Conservation (phyloP, 2,329 filamentous ascomycete species). For the Metarhizium robertsii region DNA sequence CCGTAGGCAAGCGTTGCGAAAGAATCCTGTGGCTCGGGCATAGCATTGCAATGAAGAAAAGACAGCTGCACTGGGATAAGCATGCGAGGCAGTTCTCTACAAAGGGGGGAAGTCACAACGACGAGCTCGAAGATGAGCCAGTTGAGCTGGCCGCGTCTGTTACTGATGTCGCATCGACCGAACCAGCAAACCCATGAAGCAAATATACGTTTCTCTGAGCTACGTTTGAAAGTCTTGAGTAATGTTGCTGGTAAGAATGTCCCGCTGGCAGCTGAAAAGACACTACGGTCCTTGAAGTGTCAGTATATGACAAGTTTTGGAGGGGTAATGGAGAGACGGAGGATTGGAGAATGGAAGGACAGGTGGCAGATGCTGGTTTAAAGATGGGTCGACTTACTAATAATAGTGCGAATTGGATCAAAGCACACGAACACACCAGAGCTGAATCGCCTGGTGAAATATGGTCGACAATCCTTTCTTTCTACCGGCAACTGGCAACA, state of each 20-base stretch:
- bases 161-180: not conserved
- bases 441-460: too few species aligned
- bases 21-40: conserved; percentile 50
- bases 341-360: too few species aligned
- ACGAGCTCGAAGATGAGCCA: not conserved
- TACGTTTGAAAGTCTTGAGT: not conserved
- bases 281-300: not conserved
- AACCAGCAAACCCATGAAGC: not conserved
- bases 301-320: not conserved
- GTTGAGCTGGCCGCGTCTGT: not conserved
- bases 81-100: conserved; percentile 24
- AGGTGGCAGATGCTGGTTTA: too few species aligned
- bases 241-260: not conserved
- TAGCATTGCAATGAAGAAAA: conserved; percentile 34
- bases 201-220: not conserved
- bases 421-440: too few species aligned
- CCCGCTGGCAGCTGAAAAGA: not conserved
- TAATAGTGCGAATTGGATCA: too few species aligned
- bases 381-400: too few species aligned
- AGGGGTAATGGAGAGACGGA: not conserved
- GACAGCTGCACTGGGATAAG: conserved; percentile 34
- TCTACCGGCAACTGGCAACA: too few species aligned
- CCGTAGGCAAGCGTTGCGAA: conserved; percentile 46
- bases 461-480: too few species aligned
- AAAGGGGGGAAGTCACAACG: not conserved